These are phyloP conservation scores for Nicotiana obtusifolia DNA, from an alignment of 257 asterid genomes.

Conservation along the genomic window DNA sequence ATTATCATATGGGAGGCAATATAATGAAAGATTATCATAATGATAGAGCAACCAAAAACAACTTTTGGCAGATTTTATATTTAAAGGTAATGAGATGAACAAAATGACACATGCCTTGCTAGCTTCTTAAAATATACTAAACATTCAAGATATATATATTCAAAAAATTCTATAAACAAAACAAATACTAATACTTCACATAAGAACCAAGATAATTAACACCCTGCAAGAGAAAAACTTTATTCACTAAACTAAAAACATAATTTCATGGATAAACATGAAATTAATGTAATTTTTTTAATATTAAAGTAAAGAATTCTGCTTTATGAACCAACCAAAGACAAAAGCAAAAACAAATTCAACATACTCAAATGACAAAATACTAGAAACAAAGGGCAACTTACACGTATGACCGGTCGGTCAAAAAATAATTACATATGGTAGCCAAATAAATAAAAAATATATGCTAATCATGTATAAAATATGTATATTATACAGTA, in stretches of 20 bases:
- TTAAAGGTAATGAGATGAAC: neutral
- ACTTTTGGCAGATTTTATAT: conserved; percentile 13
- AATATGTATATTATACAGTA: no score
- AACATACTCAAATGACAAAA: neutral
- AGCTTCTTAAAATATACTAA: neutral
- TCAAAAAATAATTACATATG: no score
- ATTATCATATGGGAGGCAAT: neutral
- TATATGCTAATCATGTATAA: no score
- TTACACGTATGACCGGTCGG: no score
- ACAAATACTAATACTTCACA: neutral
- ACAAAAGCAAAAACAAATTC: neutral
- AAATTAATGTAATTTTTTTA: neutral
- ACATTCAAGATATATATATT: neutral
- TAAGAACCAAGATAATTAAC: neutral
- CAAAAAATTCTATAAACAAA: neutral
- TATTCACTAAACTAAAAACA: neutral
- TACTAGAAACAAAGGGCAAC: neutral
- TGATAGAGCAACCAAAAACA: conserved; percentile 16
- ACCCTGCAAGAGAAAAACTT: neutral
- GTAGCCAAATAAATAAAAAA: no score
- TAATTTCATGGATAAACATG: neutral
- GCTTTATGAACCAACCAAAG: neutral
- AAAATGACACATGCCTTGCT: neutral
- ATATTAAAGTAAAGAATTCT: neutral
- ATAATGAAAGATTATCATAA: conserved; percentile 25